Conservation (phyloP, 805 yeast genomes). For the Blastobotrys chiropterorum region DNA sequence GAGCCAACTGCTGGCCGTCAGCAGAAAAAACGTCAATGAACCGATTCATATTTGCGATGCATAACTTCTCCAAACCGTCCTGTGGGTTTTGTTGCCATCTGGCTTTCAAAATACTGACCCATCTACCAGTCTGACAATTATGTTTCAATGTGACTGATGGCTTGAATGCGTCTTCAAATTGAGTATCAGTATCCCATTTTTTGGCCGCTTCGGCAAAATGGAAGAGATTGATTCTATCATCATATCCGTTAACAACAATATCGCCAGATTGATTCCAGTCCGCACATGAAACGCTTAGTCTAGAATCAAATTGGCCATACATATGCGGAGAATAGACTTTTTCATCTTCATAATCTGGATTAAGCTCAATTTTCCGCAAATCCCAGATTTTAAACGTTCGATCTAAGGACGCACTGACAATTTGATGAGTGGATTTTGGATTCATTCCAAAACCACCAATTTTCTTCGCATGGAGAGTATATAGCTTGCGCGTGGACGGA, state of each 20-base stretch:
- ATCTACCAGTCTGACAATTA: conserved; percentile 93
- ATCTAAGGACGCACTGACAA: conserved; percentile 87
- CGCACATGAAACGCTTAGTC: conserved; percentile 77
- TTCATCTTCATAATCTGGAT: conserved; percentile 15
- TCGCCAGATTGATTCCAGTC: conserved; percentile 69
- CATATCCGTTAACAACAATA: conserved; percentile 90
- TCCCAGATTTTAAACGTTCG: conserved; percentile 86
- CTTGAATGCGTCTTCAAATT: conserved; percentile 33
- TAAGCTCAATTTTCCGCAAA: conserved; percentile 38
- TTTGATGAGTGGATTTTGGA: conserved; percentile 56
- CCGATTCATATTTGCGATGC: conserved; percentile 89
- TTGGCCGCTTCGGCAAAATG: conserved; percentile 37
- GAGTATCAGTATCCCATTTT: conserved; percentile 17
- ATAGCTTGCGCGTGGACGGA: conserved; percentile 30
- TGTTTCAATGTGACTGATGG: conserved; percentile 68
- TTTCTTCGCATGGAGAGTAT: conserved; percentile 77
- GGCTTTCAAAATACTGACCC: conserved; percentile 90
- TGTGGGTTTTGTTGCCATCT: conserved; percentile 73
- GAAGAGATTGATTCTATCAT: conserved; percentile 72
- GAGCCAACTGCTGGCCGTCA: conserved; percentile 72
- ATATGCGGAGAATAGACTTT: conserved; percentile 39
- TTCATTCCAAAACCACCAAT: conserved; percentile 84
- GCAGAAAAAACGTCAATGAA: conserved; percentile 77
- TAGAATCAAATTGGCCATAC: conserved; percentile 58
- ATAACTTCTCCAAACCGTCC: conserved; percentile 75